These are phyloP conservation scores for Coniochaeta sp. DNA, from an alignment of 2,329 filamentous ascomycete genomes.

Conservation along the genomic window DNA sequence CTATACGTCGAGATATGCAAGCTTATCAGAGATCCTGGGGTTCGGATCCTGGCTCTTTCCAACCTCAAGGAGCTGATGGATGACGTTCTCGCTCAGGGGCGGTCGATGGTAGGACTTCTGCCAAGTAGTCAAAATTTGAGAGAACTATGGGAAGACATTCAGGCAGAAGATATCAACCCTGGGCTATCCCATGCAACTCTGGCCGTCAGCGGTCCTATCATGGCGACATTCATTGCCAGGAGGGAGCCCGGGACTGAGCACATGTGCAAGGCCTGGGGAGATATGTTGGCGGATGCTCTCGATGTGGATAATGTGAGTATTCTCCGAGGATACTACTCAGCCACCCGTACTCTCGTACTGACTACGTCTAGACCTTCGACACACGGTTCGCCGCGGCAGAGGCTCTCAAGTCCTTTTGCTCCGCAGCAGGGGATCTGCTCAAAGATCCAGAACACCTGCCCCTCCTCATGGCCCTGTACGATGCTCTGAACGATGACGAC, in stretches of 20 bases:
- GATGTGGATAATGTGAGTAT: constrained; percentile 37
- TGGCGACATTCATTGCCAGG: constrained; percentile 15
- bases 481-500: constrained; percentile 81
- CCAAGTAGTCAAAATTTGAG: constrained; percentile 24
- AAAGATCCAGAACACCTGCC: constrained; percentile 35
- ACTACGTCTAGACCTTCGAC: constrained; percentile 47
- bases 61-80: constrained; percentile 41
- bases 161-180: constrained; percentile 30
- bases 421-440: constrained; percentile 16
- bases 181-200: constrained; percentile 40
- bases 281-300: constrained; percentile 40
- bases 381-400: constrained; percentile 52
- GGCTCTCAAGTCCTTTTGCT: constrained; percentile 46
- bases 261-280: constrained; percentile 33
- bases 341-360: not conserved
- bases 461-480: constrained; percentile 61
- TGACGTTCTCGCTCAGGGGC: constrained; percentile 18
- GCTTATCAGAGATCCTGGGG: constrained; percentile 30
- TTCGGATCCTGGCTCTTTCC: constrained; percentile 37
- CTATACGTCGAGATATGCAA: constrained; percentile 36
- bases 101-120: constrained; percentile 15
- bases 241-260: constrained; percentile 4
- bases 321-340: not conserved
- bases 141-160: constrained; percentile 28
- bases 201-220: constrained; percentile 36